Evolutionary conservation across 371 early-diverging fungal genomes (phyloP), one percentile per base, ranked within the genome.

Genomic region (Rhizopus stolonifer): DNA sequence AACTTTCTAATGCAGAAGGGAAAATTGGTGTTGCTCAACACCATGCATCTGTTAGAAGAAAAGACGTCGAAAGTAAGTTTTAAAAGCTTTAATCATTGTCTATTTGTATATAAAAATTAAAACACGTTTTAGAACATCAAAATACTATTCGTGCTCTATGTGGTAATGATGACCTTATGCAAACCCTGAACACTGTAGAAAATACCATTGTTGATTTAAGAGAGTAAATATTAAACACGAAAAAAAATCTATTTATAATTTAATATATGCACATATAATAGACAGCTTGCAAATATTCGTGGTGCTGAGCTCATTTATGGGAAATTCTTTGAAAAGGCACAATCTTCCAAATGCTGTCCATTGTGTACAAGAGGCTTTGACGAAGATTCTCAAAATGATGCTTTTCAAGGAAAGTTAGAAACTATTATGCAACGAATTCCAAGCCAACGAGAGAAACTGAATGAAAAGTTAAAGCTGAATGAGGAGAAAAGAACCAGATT

Each of bases 351-450:
- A 19, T 60, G 75, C 29, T 93, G 94, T 51, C 87, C 91, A 2
- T 63, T 92, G 3, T 93, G 94, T 66, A 64, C 56, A n/a, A 80
- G 88, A 14, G 71, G 62, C 0, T 89, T 87, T 61, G 45, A 51
- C 6, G 58, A 64, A 32, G 70, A 74, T 7, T 49, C 61, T 1
- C 85, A 87, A 22, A 66, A 76, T 13, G 65, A 71, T 13, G 50
- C 56, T 4, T 87, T 91, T 54, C 25, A 81, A 1, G 38, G 54
- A 23, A 76, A 67, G 74, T 81, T 88, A 54, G 56, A 50, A 10
- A 56, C 29, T 7, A 18, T 44, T 13, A 22, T 45, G 18, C 6
- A 18, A 10, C 25, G 46, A 15, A 47, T 47, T 33, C 47, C 47
- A 18, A 15, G 15, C 11, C 32, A 47, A 21, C 15, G 32, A 31